Base-by-base conservation (phyloP, 2,329 filamentous ascomycete species). In the Aspergillus carbonarius region DNA sequence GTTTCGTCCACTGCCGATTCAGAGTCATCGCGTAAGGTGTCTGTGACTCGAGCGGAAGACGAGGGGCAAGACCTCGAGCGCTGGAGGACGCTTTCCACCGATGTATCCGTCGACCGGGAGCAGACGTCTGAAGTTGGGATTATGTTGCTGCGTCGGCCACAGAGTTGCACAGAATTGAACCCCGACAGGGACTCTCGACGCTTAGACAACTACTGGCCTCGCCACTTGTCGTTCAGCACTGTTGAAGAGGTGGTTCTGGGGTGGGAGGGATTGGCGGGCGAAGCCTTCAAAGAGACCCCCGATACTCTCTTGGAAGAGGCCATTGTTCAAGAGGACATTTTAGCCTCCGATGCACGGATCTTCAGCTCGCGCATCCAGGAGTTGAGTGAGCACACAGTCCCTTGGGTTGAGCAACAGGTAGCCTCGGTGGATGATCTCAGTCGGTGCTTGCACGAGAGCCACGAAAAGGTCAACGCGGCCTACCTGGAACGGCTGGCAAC, bases 401-500 rank as follows among this genome's bases (percentile, higher is more conserved):
- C 74, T 5, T 81, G 77, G 75, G 77, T 78, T 10, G 74, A 78
- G 60, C 67, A 68, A 20, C 74, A 78, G 54, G 75, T 81, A 23
- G 65, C 67, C 23, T 70, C 74, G 2, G 77, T 81, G 13, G 76
- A 80, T 32, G 64, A 85, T 86, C 79, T 96, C 7, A 86, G 92
- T 58, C 78, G 82, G 12, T 79, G 82, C 42, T 87, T 88, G 53
- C 82, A 83, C 30, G 78, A 80, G 17, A 88, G 92, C 62, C 83
- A 87, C 55, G 82, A 88, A 17, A 83, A 88, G 34, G 77, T 95
- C 3, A 84, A 90, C 54, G 75, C 78, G 0, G 76, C 92, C 2
- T 92, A 93, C 71, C 82, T 87, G 39, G 85, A 89, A 54, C 84
- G 89, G 18, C 80, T 86, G n/a, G 86, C 91, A 44, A 84, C 85